Evolutionary conservation across 768 basidiomycete species (phyloP).

Genomic region (Lentinula guzmanii): DNA sequence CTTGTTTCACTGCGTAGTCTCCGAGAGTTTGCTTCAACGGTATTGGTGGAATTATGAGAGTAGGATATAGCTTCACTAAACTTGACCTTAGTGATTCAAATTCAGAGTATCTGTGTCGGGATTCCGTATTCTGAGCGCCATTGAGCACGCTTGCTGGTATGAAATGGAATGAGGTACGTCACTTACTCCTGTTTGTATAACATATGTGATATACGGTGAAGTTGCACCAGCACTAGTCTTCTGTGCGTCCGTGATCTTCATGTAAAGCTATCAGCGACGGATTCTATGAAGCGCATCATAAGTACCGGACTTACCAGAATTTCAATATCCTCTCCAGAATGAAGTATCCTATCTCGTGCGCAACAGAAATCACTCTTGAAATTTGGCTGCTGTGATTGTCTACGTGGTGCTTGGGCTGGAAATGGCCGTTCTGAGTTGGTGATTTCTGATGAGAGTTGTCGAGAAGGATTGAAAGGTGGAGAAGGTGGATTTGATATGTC

Average conservation of each 20-base stretch:
- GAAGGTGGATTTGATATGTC: constrained; percentile 59
- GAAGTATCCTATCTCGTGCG: constrained; percentile 65
- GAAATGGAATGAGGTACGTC: constrained; percentile 3
- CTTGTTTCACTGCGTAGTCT: constrained; percentile 96
- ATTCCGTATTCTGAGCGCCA: constrained; percentile 59
- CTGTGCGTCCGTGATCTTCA: constrained; percentile 87
- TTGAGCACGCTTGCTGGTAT: constrained; percentile 8
- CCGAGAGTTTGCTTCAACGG: constrained; percentile 94
- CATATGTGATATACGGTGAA: constrained; percentile 91
- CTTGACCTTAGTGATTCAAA: constrained; percentile 88
- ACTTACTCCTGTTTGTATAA: constrained; percentile 82
- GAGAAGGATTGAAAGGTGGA: constrained; percentile 37
- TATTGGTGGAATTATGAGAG: constrained; percentile 94
- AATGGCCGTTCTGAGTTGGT: constrained; percentile 33
- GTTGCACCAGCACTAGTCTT: constrained; percentile 89
- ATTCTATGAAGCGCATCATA: background rate
- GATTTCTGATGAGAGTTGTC: constrained; percentile 42
- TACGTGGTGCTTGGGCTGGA: constrained; percentile 52
- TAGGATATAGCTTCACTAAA: constrained; percentile 87
- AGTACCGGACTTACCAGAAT: constrained; percentile 50
- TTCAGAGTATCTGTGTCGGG: constrained; percentile 92
- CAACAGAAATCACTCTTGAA: constrained; percentile 79
- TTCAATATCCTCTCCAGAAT: constrained; percentile 78
- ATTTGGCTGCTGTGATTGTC: constrained; percentile 37
- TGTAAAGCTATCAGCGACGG: background rate